phyloP scores from a whole-genome alignment of 768 basidiomycete genomes.

The Hypholoma fasciculare region DNA sequence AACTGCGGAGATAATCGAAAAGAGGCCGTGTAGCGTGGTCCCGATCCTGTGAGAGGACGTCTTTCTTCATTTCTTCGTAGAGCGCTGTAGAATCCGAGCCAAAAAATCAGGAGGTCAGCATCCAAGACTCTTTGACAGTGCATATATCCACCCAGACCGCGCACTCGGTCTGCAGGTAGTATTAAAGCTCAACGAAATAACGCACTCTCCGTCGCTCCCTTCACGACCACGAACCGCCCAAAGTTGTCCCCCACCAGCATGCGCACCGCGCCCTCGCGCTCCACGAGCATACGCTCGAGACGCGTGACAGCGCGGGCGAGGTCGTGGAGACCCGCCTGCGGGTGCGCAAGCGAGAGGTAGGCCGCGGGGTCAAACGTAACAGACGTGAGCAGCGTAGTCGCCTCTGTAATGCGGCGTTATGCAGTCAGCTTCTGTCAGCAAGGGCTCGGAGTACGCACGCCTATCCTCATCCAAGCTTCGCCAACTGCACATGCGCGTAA shows the following conservation, averaged over 20 bases:
- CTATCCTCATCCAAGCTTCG: slow-evolving; percentile 75
- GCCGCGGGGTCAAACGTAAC: slow-evolving; percentile 95
- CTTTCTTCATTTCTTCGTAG: slow-evolving; percentile 90
- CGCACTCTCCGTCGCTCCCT: slow-evolving; percentile 89
- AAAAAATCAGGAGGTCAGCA: background rate
- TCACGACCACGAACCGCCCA: slow-evolving; percentile 95
- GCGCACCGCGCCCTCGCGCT: slow-evolving; percentile 88
- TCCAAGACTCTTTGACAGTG: background rate
- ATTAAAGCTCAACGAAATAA: background rate
- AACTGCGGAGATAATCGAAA: slow-evolving; percentile 82
- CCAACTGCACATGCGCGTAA: slow-evolving; percentile 36
- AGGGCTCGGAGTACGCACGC: slow-evolving; percentile 47
- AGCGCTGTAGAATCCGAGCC: slow-evolving; percentile 53
- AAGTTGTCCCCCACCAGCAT: slow-evolving; percentile 96
- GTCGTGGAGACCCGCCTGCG: slow-evolving; percentile 92
- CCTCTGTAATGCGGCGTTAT: slow-evolving; percentile 44
- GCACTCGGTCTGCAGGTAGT: background rate
- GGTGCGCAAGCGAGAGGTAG: slow-evolving; percentile 88
- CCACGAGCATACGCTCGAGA: slow-evolving; percentile 76
- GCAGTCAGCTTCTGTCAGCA: background rate
- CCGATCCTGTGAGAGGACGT: slow-evolving; percentile 70
- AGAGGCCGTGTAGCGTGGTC: slow-evolving; percentile 85
- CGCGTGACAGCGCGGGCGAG: slow-evolving; percentile 73
- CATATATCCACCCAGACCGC: background rate
- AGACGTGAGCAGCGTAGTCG: slow-evolving; percentile 79